Evolutionary conservation across 208 protist species (phyloP).

Genomic region (Porcisia deanei): DNA sequence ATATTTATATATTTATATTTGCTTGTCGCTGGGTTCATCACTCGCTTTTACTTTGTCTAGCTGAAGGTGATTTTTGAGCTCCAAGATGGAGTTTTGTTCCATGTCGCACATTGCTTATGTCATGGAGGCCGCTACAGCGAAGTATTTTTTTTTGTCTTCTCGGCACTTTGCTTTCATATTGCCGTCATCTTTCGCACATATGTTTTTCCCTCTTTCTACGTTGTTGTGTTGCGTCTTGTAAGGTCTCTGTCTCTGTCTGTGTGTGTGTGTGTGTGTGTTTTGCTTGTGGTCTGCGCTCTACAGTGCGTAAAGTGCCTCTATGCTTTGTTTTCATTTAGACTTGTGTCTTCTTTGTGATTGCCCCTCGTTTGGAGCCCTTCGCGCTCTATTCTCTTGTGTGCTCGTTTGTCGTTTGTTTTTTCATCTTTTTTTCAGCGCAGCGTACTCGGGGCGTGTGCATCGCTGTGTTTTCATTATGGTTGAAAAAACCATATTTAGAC

Average conservation of each 20-base stretch:
- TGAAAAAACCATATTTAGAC: neutral
- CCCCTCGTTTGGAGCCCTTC: neutral
- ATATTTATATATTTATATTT: neutral
- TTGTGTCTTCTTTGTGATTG: conserved; percentile 5
- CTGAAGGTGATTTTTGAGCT: neutral
- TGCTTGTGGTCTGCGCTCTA: neutral
- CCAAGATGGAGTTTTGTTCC: neutral
- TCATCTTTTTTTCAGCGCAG: neutral
- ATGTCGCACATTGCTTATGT: neutral
- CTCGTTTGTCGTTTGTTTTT: neutral
- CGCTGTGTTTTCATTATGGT: neutral
- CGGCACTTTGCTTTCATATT: neutral
- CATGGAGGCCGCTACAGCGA: conserved; percentile 3
- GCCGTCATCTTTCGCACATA: conserved; percentile 11
- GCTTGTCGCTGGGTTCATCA: neutral
- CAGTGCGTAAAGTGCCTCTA: neutral
- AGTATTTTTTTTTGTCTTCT: conserved; percentile 17
- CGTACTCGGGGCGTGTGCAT: neutral
- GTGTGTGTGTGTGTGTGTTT: conserved; percentile 3
- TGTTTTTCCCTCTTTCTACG: conserved; percentile 12
- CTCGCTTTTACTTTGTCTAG: conserved; percentile 20
- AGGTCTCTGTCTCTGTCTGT: neutral
- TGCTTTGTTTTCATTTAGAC: neutral
- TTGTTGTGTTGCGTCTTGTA: neutral
- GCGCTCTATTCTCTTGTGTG: neutral